Conservation (phyloP, 2,329 filamentous ascomycete genomes). For the Shiraia sp. region DNA sequence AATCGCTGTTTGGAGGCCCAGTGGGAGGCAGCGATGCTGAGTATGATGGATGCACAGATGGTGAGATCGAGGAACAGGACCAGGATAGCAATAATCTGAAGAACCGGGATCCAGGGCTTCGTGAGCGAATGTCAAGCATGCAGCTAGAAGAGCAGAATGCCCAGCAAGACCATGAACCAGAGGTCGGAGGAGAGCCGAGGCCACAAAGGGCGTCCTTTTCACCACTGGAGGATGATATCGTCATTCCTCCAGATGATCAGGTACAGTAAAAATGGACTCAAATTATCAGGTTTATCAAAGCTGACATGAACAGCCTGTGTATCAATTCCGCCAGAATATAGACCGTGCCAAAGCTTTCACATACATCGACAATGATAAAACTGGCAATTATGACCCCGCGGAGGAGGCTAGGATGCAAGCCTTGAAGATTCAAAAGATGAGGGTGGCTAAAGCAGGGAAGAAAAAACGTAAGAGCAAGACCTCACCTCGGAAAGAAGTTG, state of each 20-base stretch:
- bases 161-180: not conserved
- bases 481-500: slow-evolving; percentile 1
- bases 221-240: slow-evolving; percentile 12
- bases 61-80: not conserved
- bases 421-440: slow-evolving; percentile 9
- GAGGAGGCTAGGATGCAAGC: slow-evolving; percentile 13
- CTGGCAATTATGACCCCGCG: slow-evolving; percentile 42
- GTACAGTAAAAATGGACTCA: not conserved
- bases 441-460: slow-evolving; percentile 15
- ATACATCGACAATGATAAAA: slow-evolving; percentile 44
- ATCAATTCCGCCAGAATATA: slow-evolving; percentile 29
- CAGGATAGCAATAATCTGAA: not conserved
- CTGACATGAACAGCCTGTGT: slow-evolving; percentile 17
- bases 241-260: slow-evolving; percentile 15
- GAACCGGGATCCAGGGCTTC: slow-evolving; percentile 3
- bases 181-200: slow-evolving; percentile 7
- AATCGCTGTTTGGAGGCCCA: slow-evolving; percentile 20
- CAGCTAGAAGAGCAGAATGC: slow-evolving; percentile 4
- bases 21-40: not conserved
- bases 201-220: slow-evolving; percentile 9
- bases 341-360: slow-evolving; percentile 22
- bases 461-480: slow-evolving; percentile 13
- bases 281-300: not conserved
- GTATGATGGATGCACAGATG: not conserved
- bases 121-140: slow-evolving; percentile 16